Conservation (phyloP, 768 basidiomycete species). For the Imleria badia region DNA sequence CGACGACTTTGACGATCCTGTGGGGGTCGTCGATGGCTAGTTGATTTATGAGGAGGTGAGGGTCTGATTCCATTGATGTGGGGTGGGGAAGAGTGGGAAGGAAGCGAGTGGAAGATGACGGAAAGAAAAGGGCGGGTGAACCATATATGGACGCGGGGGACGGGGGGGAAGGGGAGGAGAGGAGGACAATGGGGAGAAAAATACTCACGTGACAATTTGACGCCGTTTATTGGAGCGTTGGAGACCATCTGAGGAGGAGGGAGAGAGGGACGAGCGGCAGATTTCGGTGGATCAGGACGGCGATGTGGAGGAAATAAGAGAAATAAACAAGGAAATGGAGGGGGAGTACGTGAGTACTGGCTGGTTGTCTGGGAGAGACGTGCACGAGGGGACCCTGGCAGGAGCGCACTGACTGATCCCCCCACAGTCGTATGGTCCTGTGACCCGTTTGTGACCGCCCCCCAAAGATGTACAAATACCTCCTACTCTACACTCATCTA, state of each 20-base stretch:
- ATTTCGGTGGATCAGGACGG: conserved; percentile 11
- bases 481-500: no score
- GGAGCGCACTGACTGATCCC: conserved; percentile 23
- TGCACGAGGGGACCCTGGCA: conserved; percentile 23
- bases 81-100: conserved; percentile 16
- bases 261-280: conserved; percentile 3
- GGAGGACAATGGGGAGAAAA: conserved; percentile 15
- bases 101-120: conserved; percentile 35
- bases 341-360: conserved; percentile 1
- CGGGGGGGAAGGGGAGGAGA: conserved; percentile 11
- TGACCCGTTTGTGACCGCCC: conserved; percentile 28
- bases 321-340: neutral
- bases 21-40: conserved; percentile 93
- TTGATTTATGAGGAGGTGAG: conserved; percentile 26
- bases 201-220: conserved; percentile 80
- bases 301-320: conserved; percentile 9
- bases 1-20: conserved; percentile 92
- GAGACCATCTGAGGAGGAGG: conserved; percentile 53
- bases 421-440: conserved; percentile 25
- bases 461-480: conserved; percentile 35
- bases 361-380: conserved; percentile 7
- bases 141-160: conserved; percentile 30
- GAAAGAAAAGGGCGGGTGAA: conserved; percentile 23
- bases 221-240: conserved; percentile 83
- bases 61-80: conserved; percentile 28